phyloP scores from a whole-genome alignment of 2,329 filamentous ascomycete species.

The Plectosphaerella cucumerina region DNA sequence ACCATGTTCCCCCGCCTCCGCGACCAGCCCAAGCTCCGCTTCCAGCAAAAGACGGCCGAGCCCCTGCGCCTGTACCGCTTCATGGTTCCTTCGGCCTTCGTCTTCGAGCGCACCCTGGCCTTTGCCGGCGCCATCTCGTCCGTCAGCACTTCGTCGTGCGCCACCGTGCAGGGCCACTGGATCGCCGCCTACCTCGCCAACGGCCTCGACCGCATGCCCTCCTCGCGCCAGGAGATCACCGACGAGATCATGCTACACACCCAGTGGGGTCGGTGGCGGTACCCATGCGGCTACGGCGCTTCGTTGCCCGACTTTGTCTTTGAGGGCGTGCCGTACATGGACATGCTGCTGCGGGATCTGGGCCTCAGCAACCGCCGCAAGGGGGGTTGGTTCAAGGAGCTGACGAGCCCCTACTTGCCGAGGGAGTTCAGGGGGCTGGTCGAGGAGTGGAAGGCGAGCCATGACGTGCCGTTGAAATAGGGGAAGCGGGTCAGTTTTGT shows the following conservation, averaged over 20 bases:
- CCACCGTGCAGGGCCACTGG: conserved; percentile 42
- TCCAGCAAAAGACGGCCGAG: conserved; percentile 13
- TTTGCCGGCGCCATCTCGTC: conserved; percentile 26
- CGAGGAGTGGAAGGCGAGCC: conserved; percentile 4
- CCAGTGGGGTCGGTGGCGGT: conserved; percentile 51
- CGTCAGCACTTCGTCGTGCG: conserved; percentile 27
- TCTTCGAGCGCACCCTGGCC: conserved; percentile 22
- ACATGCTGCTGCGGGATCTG: conserved; percentile 17
- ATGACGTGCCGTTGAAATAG: background rate
- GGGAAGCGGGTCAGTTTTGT: too few species aligned
- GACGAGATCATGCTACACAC: conserved; percentile 44
- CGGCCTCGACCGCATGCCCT: conserved; percentile 31
- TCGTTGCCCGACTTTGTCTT: conserved; percentile 53
- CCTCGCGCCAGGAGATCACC: conserved; percentile 25
- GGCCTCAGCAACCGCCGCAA: conserved; percentile 13
- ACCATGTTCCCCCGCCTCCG: conserved; percentile 14
- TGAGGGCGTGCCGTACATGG: conserved; percentile 52
- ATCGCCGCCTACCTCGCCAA: conserved; percentile 53
- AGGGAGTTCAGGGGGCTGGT: conserved; percentile 3
- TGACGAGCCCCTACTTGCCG: conserved; percentile 6
- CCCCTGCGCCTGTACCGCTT: conserved; percentile 21
- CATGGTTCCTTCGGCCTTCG: conserved; percentile 16
- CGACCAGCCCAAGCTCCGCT: conserved; percentile 14
- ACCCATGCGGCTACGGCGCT: conserved; percentile 46
- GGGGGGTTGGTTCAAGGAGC: conserved; percentile 7